Conservation (phyloP, 73 alveolate genomes). For the Tetrahymena thermophila region DNA sequence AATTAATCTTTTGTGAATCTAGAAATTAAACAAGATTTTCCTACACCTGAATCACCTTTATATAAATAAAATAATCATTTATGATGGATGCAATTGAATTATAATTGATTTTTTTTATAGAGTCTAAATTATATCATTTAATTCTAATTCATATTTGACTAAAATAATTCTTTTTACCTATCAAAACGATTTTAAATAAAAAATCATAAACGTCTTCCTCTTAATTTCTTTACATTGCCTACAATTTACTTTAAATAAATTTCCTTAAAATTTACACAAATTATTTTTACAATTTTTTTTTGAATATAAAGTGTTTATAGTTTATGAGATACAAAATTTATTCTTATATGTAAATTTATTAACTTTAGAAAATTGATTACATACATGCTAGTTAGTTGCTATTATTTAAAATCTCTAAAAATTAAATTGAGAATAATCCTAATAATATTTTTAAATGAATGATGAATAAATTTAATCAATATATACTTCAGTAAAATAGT, state of each 20-base stretch:
- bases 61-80: too few relatives aligned
- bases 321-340: neutral
- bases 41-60: conserved; percentile 64
- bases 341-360: neutral
- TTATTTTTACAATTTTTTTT: too few relatives aligned
- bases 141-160: neutral
- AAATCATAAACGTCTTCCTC: neutral
- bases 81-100: too few relatives aligned
- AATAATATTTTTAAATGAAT: too few relatives aligned
- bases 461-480: too few relatives aligned
- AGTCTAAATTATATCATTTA: too few relatives aligned
- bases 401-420: too few relatives aligned
- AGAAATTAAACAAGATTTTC: conserved; percentile 53
- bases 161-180: neutral
- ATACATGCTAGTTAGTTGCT: neutral
- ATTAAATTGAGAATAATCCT: neutral
- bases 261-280: neutral
- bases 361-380: neutral
- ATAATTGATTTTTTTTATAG: too few relatives aligned
- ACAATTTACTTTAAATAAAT: neutral
- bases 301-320: neutral
- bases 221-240: neutral
- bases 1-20: conserved; percentile 51
- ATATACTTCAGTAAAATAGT: neutral
- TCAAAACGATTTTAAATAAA: neutral